Conservation (phyloP, 371 early-diverging fungal species). For the Rhizopus microsporus region DNA sequence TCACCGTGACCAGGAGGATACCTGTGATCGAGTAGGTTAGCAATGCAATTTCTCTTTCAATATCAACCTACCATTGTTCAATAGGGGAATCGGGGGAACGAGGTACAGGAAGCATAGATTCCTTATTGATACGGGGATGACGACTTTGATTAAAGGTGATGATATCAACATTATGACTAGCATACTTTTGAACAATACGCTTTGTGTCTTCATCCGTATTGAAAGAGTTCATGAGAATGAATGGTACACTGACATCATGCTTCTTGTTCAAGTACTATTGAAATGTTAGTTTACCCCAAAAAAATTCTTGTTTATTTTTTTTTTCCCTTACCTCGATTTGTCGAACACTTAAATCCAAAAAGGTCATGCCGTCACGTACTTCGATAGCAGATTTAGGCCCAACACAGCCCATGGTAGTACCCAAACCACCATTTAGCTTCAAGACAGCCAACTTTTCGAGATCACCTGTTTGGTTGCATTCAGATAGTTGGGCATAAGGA, state of each 20-base stretch:
- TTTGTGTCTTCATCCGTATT: conserved; percentile 98
- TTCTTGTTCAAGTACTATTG: conserved; percentile 86
- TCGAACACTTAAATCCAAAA: conserved; percentile 97
- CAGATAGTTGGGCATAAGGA: conserved; percentile 70
- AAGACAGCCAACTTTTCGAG: conserved; percentile 96
- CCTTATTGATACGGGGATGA: conserved; percentile 95
- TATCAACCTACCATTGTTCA: conserved; percentile 50
- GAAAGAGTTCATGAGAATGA: conserved; percentile 99
- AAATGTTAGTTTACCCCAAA: background rate
- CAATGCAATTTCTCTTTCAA: background rate
- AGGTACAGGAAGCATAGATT: conserved; percentile 89
- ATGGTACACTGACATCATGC: conserved; percentile 91
- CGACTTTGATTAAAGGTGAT: conserved; percentile 98
- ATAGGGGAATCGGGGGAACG: conserved; percentile 59
- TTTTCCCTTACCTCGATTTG: conserved; percentile 87
- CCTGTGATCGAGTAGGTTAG: conserved; percentile 34
- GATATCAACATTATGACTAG: conserved; percentile 86
- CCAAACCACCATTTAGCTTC: conserved; percentile 99
- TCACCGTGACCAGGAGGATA: conserved; percentile 99
- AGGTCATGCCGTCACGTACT: conserved; percentile 98
- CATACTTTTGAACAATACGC: conserved; percentile 97
- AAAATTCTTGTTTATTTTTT: background rate
- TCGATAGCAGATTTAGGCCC: conserved; percentile 99
- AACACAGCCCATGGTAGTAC: conserved; percentile 99
- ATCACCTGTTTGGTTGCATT: conserved; percentile 51